Base-by-base conservation (phyloP, 1,284 basidiomycete species). In the Ceratobasidium sp. region DNA sequence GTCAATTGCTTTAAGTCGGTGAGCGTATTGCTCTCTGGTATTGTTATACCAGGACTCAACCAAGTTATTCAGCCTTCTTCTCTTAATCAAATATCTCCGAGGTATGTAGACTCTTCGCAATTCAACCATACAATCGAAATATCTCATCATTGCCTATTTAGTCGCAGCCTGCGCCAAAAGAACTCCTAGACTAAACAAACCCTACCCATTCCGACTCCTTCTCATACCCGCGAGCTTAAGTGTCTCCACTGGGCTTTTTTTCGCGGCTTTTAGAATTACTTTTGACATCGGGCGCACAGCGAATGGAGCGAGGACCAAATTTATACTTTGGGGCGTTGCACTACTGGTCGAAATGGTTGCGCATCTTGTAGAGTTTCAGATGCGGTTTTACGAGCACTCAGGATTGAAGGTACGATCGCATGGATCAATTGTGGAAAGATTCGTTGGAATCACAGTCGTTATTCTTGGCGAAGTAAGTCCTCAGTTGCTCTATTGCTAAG, bases 401-500 rank as follows among this genome's bases (percentile, higher is more conserved):
- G 26, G 26, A n/a, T 47, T 14, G 30, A 14, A 38, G 11, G 6
- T 38, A 5, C 35, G 35, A 21, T 41, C 43, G 4, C 55, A 70
- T 44, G 67, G 54, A 35, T 47, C 55, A 3, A 50, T 70, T 6
- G 44, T 35, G 5, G 23, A 32, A 9, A 21, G 67, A 14, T 59
- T 70, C n/a, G 26, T n/a, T 23, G 26, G 23, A 1, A 32, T 59
- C 2, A 70, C 67, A 0, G 49, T 44, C 18, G 58, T 70, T 13
- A 70, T 70, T 11, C 9, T 70, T 1, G 67, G 67, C 30, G 67
- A 70, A 28, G 67, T 70, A 41, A 43, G 54, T 38, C 0, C 38
- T 32, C 21, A 23, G 5, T 14, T 7, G 21, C 23, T 14, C 16
- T 13, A 0, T 43, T n/a, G 26, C 38, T 38, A 11, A 5, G 4